A percentile compares a stretch with the other conserved stretches of the same genome.
Conservation (phyloP, 148 eudicot species). For the Rhododendron simsii region DNA sequence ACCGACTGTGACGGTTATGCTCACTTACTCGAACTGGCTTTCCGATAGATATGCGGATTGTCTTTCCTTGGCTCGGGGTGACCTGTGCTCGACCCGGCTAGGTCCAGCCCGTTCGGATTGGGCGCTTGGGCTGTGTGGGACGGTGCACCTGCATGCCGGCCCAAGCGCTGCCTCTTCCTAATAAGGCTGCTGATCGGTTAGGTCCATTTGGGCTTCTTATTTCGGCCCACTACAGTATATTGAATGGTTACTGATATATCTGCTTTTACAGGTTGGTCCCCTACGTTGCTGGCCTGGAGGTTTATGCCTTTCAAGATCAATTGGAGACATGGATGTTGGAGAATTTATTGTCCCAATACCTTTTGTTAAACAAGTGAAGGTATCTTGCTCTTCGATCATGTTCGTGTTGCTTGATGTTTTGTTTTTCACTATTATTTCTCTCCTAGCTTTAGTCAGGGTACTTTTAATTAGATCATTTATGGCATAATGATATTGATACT, state of each 20-base stretch:
- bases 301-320: conserved; percentile 92
- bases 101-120: not conserved
- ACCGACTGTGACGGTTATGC: not conserved
- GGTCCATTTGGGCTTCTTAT: not conserved
- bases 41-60: not conserved
- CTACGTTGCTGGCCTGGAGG: conserved; percentile 99
- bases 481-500: not conserved
- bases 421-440: not conserved
- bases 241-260: not conserved
- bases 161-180: not conserved
- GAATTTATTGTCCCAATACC: conserved; percentile 97
- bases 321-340: conserved; percentile 98
- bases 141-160: not conserved
- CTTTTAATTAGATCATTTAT: not conserved
- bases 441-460: not conserved
- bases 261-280: conserved; percentile 73
- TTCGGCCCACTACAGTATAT: not conserved
- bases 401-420: not conserved
- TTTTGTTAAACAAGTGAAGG: conserved; percentile 99
- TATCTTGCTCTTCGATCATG: conserved; percentile 38
- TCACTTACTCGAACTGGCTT: not conserved
- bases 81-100: no score
- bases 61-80: not conserved
- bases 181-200: not conserved
- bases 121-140: not conserved